A percentile compares a stretch with the other conserved stretches of the same genome.
phyloP scores from a whole-genome alignment of 2,329 filamentous ascomycete genomes.

The Aspergillus latus region DNA sequence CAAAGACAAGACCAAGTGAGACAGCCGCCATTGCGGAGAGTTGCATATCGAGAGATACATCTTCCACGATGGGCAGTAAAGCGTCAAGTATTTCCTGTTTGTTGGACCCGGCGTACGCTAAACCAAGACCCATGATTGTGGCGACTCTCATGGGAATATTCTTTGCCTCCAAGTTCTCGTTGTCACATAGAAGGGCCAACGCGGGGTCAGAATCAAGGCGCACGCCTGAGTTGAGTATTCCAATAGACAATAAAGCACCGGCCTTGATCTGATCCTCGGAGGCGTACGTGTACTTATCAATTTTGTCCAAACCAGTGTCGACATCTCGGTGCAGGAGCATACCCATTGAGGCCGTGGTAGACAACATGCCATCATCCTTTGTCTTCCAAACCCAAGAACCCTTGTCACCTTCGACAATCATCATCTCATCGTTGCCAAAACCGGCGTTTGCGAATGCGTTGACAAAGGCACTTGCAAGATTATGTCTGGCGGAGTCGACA shows the following conservation, averaged over 20 bases:
- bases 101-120: slow-evolving; percentile 92
- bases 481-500: slow-evolving; percentile 91
- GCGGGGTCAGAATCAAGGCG: slow-evolving; percentile 86
- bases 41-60: slow-evolving; percentile 86
- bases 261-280: slow-evolving; percentile 82
- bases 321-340: slow-evolving; percentile 93
- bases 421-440: slow-evolving; percentile 95
- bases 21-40: slow-evolving; percentile 94
- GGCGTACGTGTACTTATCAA: slow-evolving; percentile 90
- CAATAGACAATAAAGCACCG: slow-evolving; percentile 86
- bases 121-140: slow-evolving; percentile 91
- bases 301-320: slow-evolving; percentile 85
- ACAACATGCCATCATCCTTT: slow-evolving; percentile 96
- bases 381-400: slow-evolving; percentile 99
- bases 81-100: slow-evolving; percentile 83
- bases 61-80: slow-evolving; percentile 81
- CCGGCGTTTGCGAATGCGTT: slow-evolving; percentile 97
- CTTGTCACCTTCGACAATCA: slow-evolving; percentile 86
- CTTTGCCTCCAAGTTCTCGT: slow-evolving; percentile 75
- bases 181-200: slow-evolving; percentile 77
- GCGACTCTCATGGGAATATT: slow-evolving; percentile 75
- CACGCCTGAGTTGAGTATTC: slow-evolving; percentile 93
- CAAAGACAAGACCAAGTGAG: slow-evolving; percentile 84
- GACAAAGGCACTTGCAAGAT: slow-evolving; percentile 91
- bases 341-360: slow-evolving; percentile 89